Evolutionary conservation across 257 asterid genomes (phyloP).

Genomic region (Sherardia arvensis): DNA sequence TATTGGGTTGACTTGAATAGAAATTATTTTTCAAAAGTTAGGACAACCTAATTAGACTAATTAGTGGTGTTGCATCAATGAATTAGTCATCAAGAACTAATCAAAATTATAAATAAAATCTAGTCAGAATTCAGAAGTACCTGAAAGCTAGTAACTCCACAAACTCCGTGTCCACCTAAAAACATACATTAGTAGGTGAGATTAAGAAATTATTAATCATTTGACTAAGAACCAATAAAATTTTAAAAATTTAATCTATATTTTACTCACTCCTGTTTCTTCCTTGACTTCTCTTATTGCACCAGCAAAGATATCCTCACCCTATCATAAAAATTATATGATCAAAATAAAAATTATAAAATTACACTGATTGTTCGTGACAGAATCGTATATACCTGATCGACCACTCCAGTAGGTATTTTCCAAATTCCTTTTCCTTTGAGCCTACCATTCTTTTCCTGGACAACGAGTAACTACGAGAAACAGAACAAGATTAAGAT

Average conservation of each 20-base stretch:
- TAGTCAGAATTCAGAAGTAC: constrained; percentile 7
- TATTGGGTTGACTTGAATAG: too few relatives aligned
- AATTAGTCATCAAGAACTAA: neutral
- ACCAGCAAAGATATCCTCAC: constrained; percentile 55
- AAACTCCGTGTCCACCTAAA: constrained; percentile 44
- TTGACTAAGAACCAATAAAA: neutral
- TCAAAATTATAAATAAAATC: neutral
- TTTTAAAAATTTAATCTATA: neutral
- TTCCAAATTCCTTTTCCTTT: constrained; percentile 59
- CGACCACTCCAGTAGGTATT: constrained; percentile 68
- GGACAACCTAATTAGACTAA: too few relatives aligned
- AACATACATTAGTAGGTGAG: constrained; percentile 10
- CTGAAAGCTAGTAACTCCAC: constrained; percentile 39
- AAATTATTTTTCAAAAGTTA: too few relatives aligned
- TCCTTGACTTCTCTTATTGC: constrained; percentile 71
- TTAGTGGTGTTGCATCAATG: neutral
- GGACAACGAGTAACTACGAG: constrained; percentile 64
- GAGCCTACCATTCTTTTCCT: constrained; percentile 50
- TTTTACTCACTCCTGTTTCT: constrained; percentile 65
- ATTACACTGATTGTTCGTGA: too few relatives aligned
- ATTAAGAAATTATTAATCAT: constrained; percentile 9
- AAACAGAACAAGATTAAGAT: constrained; percentile 8
- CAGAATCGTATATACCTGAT: constrained; percentile 34
- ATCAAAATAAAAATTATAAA: too few relatives aligned
- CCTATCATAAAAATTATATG: constrained; percentile 23